phyloP scores from a whole-genome alignment of 768 basidiomycete genomes.

The Boletus vermiculosoides region DNA sequence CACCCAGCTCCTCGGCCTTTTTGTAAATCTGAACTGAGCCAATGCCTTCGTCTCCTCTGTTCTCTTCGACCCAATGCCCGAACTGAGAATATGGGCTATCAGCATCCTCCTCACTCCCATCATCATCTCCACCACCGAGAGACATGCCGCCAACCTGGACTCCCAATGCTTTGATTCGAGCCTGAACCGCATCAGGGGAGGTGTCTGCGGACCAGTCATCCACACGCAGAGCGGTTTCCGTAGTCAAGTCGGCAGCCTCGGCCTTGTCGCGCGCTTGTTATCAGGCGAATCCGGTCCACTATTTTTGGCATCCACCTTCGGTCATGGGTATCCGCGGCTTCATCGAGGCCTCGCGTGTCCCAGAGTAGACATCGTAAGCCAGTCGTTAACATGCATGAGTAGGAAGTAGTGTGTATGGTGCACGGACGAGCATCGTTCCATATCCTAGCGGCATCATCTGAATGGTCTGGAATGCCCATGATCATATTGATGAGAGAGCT shows the following conservation, averaged over 20 bases:
- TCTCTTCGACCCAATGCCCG: slow-evolving; percentile 83
- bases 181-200: slow-evolving; percentile 82
- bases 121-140: slow-evolving; percentile 65
- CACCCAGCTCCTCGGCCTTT: slow-evolving; percentile 86
- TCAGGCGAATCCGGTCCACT: slow-evolving; percentile 11
- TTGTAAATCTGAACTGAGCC: slow-evolving; percentile 70
- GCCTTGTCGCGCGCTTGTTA: slow-evolving; percentile 50
- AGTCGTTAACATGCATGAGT: neutral
- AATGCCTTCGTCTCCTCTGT: slow-evolving; percentile 38
- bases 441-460: slow-evolving; percentile 7
- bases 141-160: slow-evolving; percentile 51
- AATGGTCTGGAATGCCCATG: too few species aligned
- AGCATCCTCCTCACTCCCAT: slow-evolving; percentile 82
- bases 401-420: slow-evolving; percentile 11
- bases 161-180: slow-evolving; percentile 73
- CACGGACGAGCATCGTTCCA: slow-evolving; percentile 20
- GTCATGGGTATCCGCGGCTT: slow-evolving; percentile 12
- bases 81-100: slow-evolving; percentile 86
- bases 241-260: slow-evolving; percentile 75
- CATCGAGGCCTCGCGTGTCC: slow-evolving; percentile 29
- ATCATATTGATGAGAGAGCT: too few species aligned
- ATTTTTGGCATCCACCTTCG: slow-evolving; percentile 8
- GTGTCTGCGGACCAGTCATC: slow-evolving; percentile 95
- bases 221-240: slow-evolving; percentile 55
- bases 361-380: slow-evolving; percentile 18